Evolutionary conservation across 805 yeast species (phyloP).

Genomic region (Saccharomycopsis babjevae): DNA sequence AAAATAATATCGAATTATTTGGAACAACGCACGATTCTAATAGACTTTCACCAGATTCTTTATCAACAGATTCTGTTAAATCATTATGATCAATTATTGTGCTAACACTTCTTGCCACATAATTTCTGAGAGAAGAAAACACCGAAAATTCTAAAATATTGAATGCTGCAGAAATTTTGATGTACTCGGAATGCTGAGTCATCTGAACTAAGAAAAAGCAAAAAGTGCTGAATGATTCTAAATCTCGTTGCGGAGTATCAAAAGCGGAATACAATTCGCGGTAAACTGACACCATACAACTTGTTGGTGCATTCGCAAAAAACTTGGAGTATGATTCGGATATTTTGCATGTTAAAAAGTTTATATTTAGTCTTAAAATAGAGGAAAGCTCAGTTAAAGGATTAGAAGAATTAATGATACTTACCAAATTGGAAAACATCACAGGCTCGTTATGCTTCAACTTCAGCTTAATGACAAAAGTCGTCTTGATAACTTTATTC

Average conservation of each 20-base stretch:
- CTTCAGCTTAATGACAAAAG: not conserved
- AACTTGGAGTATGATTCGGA: conserved; percentile 4
- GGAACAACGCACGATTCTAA: not conserved
- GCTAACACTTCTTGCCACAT: not conserved
- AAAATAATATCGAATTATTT: not conserved
- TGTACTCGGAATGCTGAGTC: conserved; percentile 25
- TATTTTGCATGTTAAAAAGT: conserved; percentile 1
- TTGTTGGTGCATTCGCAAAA: not conserved
- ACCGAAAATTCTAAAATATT: conserved; percentile 34
- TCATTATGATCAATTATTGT: not conserved
- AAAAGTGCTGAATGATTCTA: conserved; percentile 32
- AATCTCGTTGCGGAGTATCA: conserved; percentile 28
- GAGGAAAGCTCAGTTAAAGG: not conserved
- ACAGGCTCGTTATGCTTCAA: not conserved
- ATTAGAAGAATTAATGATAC: not conserved
- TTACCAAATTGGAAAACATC: not conserved
- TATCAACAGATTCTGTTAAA: not conserved
- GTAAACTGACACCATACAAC: conserved; percentile 22
- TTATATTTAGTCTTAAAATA: not conserved
- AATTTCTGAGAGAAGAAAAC: conserved; percentile 12
- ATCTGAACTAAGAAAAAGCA: conserved; percentile 28
- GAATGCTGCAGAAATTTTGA: conserved; percentile 29
- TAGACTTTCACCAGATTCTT: not conserved
- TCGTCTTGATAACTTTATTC: not conserved
- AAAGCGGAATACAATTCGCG: conserved; percentile 25